A percentile compares a stretch with the other conserved stretches of the same genome.
Evolutionary conservation across 495 filamentous ascomycete species (phyloP).

Genomic region (Talaromyces nanjingensis): DNA sequence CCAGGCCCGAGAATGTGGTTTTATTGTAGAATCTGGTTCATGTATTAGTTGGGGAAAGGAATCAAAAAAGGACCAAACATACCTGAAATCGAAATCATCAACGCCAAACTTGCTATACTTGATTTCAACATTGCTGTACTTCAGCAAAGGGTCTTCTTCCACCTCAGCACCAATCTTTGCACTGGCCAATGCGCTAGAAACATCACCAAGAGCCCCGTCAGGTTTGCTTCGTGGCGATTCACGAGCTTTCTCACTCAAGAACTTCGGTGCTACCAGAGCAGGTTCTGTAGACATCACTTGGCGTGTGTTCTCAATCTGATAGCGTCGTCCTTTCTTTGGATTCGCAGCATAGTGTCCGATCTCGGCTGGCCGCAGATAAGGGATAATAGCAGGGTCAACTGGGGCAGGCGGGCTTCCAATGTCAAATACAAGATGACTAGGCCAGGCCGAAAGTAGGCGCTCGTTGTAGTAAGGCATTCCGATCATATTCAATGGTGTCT

Average conservation of each 20-base stretch:
- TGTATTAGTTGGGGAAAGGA: slow-evolving; percentile 9
- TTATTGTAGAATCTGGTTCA: slow-evolving; percentile 77
- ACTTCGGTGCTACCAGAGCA: slow-evolving; percentile 67
- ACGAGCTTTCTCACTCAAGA: slow-evolving; percentile 84
- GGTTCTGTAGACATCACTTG: slow-evolving; percentile 40
- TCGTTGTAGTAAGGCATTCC: slow-evolving; percentile 95
- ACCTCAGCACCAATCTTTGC: slow-evolving; percentile 55
- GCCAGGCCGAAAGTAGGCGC: slow-evolving; percentile 80
- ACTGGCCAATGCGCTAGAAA: slow-evolving; percentile 51
- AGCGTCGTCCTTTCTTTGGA: slow-evolving; percentile 61
- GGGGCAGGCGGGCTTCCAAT: slow-evolving; percentile 73
- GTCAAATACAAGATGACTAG: slow-evolving; percentile 72
- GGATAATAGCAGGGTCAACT: slow-evolving; percentile 65
- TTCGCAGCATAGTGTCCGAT: slow-evolving; percentile 72
- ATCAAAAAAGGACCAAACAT: slow-evolving; percentile 19
- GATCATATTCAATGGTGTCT: slow-evolving; percentile 76
- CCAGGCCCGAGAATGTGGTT: slow-evolving; percentile 80
- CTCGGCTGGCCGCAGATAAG: slow-evolving; percentile 58
- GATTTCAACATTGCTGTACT: slow-evolving; percentile 89
- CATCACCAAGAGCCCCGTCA: slow-evolving; percentile 54
- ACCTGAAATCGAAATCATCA: slow-evolving; percentile 97
- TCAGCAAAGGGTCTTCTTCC: slow-evolving; percentile 66
- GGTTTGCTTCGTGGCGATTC: slow-evolving; percentile 50
- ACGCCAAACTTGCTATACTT: slow-evolving; percentile 97
- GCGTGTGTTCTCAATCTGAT: slow-evolving; percentile 81